Base-by-base conservation (phyloP, 768 basidiomycete species). In the Gloeophyllum trabeum region DNA sequence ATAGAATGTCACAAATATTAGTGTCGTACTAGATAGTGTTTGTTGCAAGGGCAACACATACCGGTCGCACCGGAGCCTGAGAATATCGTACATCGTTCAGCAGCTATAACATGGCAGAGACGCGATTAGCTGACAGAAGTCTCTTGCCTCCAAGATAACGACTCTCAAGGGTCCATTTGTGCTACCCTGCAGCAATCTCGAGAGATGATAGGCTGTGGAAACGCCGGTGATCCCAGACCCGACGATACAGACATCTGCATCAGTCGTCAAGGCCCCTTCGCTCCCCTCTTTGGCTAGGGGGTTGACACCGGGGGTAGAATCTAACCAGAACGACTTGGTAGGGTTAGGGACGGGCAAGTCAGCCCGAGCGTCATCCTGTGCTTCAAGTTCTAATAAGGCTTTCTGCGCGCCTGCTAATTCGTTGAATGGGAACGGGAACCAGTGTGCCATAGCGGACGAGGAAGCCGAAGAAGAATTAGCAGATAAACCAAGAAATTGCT, bases 151-250 rank as follows among this genome's bases (percentile, higher is more conserved):
- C 6, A 96, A 57, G 10, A 93, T 63, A 14, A 79, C 75, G 1
- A 80, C 66, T 23, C 62, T 75, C 35, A 74, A 46, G 13, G 65
- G 51, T n/a, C n/a, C n/a, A n/a, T n/a, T n/a, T n/a, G n/a, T n/a
- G n/a, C 65, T 51, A 10, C 43, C 35, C 28, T 43, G 23, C 22
- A 55, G 25, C 13, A 46, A 25, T 40, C 65, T 63, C 2, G 76
- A 63, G 24, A 91, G 63, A 53, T 89, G 82, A 56, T 84, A 88
- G 4, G 84, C 82, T 3, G 75, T 69, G 18, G 77, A 75, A 5
- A 84, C 70, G 14, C 87, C 87, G 0, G 86, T 84, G 28, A 89
- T 79, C 0, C 87, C 86, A 23, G 80, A 76, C 4, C 88, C 88
- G 34, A 91, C 76, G 49, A 90, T 78, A 47, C 78, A 84, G 6